Evolutionary conservation across 2,329 filamentous ascomycete genomes (phyloP), one percentile per base, ranked within the genome.

Genomic region (Hirsutella rhossiliensis): DNA sequence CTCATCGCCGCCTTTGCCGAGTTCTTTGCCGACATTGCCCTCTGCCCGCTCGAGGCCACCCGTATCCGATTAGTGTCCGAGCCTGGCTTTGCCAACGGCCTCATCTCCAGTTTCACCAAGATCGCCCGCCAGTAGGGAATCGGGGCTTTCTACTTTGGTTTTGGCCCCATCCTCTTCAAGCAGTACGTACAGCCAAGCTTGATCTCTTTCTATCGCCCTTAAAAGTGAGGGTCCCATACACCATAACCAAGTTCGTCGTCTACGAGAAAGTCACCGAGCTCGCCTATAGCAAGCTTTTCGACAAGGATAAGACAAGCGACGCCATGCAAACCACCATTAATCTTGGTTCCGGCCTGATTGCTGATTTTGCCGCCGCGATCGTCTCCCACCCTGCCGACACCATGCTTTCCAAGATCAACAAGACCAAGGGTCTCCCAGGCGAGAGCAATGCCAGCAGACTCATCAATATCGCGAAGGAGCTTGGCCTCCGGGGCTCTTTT

Each of bases 391-490:
- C 87, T 56, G 87, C 87, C 64, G 87, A 94, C 67, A 94, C 87
- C 62, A 94, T 94, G 87, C 81, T 94, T 52, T 84, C 78, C 71
- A 92, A 90, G 80, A 92, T 94, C 76, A 94, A 94, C 84, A 92
- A 92, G 84, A 87, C 84, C 69, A 81, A 87, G 75, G 87, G 85
- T 69, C 73, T 80, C 48, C 86, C 87, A 53, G 87, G 87, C 74
- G 85, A 94, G 74, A 80, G 87, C 60, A 92, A 84, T 58, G 77
- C 77, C 62, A 76, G 72, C 65, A 82, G 87, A 67, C 71, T 94
- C 60, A 73, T 90, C 74, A 92, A 92, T 82, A 94, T 94, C 60
- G 85, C 71, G 55, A 84, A 82, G 70, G 86, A 94, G 71, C 83
- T 94, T 57, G 87, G 87, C 62, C 49, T 94, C 64, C 75, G 73